A percentile compares a stretch with the other conserved stretches of the same genome.
Conservation (phyloP, 2,329 filamentous ascomycete species). For the Aspergillus sp. region DNA sequence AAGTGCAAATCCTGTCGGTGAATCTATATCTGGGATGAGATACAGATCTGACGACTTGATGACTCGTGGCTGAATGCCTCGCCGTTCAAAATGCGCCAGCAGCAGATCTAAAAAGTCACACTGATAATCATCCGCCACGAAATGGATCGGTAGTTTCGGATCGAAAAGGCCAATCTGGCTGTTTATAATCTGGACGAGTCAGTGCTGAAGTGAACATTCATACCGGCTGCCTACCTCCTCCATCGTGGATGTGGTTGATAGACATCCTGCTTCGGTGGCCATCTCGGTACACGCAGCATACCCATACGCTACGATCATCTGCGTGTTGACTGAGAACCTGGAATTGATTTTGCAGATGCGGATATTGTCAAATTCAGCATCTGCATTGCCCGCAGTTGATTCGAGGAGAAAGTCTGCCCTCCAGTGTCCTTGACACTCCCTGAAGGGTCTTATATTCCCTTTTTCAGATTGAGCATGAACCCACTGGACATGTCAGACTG, state of each 20-base stretch:
- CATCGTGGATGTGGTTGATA: neutral
- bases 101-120: conserved; percentile 1
- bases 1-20: conserved; percentile 4
- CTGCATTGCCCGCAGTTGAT: neutral
- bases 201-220: neutral
- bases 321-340: conserved; percentile 11
- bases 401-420: conserved; percentile 14
- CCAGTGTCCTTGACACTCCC: conserved; percentile 10
- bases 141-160: conserved; percentile 1
- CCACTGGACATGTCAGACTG: too few relatives aligned
- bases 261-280: neutral
- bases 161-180: conserved; percentile 3
- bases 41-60: conserved; percentile 1
- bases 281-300: neutral
- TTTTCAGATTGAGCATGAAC: too few relatives aligned
- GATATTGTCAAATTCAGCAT: conserved; percentile 1
- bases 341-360: conserved; percentile 18
- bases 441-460: neutral
- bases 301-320: conserved; percentile 1
- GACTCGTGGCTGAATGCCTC: neutral
- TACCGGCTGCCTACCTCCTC: neutral
- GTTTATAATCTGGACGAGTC: neutral
- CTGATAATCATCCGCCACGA: conserved; percentile 4
- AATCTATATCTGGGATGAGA: neutral
- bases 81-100: neutral